A percentile compares a stretch with the other conserved stretches of the same genome.
These are phyloP conservation scores for Phytophthora agathidicida DNA, from an alignment of 352 stramenopile genomes.

Conservation along the genomic window DNA sequence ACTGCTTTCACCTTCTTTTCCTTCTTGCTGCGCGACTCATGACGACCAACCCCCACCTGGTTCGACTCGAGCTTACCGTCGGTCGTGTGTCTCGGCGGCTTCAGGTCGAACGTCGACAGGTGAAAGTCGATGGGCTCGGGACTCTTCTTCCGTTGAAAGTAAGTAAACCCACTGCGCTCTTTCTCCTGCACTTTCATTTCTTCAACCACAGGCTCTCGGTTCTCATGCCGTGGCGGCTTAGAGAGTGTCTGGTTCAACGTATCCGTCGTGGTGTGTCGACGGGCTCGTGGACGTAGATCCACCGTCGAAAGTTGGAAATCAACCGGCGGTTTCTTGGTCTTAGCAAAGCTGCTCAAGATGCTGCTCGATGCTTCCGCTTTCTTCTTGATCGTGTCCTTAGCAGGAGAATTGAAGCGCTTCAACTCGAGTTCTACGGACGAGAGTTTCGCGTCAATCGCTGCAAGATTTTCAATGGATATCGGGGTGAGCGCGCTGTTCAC, in stretches of 20 bases:
- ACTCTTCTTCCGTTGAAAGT: slow-evolving; percentile 18
- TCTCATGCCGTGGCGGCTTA: not conserved
- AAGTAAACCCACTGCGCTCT: not conserved
- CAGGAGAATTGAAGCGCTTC: slow-evolving; percentile 13
- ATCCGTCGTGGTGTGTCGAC: slow-evolving; percentile 25
- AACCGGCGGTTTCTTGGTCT: slow-evolving; percentile 6
- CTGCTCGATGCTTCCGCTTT: not conserved
- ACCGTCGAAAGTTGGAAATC: slow-evolving; percentile 27
- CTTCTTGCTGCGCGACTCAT: slow-evolving; percentile 12
- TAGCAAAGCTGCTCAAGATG: not conserved
- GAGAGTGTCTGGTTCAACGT: not conserved
- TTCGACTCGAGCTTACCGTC: slow-evolving; percentile 10
- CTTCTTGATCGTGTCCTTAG: not conserved
- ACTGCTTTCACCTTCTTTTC: slow-evolving; percentile 7
- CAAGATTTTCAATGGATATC: slow-evolving; percentile 22
- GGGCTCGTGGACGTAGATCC: slow-evolving; percentile 12
- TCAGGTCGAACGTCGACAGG: slow-evolving; percentile 37
- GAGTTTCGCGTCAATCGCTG: slow-evolving; percentile 26
- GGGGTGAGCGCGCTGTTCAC: slow-evolving; percentile 17
- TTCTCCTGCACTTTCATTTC: slow-evolving; percentile 1
- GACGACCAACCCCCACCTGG: not conserved
- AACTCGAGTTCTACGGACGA: slow-evolving; percentile 23
- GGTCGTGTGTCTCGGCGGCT: slow-evolving; percentile 5
- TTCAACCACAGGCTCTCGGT: not conserved
- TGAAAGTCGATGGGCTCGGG: slow-evolving; percentile 31